Base-by-base conservation (phyloP, 441 rosid genomes). In the Syzygium syzygioides region DNA sequence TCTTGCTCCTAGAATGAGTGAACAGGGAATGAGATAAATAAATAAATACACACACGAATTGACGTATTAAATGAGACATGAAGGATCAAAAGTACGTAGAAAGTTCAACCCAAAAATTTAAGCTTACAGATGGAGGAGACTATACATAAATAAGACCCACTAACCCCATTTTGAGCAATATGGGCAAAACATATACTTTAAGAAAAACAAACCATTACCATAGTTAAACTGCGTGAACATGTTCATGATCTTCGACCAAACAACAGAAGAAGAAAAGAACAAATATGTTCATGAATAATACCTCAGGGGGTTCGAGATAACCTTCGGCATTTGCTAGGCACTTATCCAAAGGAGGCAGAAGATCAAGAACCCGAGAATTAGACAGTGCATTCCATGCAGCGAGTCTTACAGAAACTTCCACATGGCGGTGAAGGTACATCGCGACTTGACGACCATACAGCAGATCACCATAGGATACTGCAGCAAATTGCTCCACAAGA, bases 221-320 rank as follows among this genome's bases (percentile, higher is more conserved):
- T n/a, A 76, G 20, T 68, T 68, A 41, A 23, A 76, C 18, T 76
- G 52, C n/a, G 5, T 76, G 83, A 76, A 55, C n/a, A 13, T 32
- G n/a, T 20, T 85, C 20, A 56, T 55, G 87, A 85, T 23, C 7
- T 85, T 55, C 48, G 54, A 34, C 53, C 41, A 9, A 54, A 68
- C 56, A 23, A 15, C 20, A 85, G n/a, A 55, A 76, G 18, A 20
- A 45, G 50, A 52, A 3, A 68, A 20, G 34, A 34, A 53, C 14
- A 68, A 62, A 54, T 56, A 68, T 87, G 41, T 32, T 80, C 54
- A 57, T 32, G 14, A 86, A 30, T 80, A 90, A 59, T 93, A 97
- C 99, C 99, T 98, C 98, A 86, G 92, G 79, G 26, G 98, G 99
- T 92, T 94, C 98, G 5, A 98, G 98, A 91, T 96, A 98, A 48